phyloP scores from a whole-genome alignment of 768 basidiomycete species.

The Lactifluus rugatus region DNA sequence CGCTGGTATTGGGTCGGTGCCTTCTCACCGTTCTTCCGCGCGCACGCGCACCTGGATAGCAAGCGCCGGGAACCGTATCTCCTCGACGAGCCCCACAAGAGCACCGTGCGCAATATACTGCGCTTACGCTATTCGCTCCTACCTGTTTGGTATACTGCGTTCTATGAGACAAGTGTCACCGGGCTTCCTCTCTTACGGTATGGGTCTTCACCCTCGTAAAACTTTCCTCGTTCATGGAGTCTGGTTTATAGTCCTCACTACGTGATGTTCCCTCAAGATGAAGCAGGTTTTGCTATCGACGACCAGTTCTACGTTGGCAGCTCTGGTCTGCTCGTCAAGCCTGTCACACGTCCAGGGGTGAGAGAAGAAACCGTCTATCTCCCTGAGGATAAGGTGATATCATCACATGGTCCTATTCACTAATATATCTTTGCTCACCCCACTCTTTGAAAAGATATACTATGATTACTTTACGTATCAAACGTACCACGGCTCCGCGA shows the following conservation, averaged over 20 bases:
- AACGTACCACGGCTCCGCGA: conserved; percentile 54
- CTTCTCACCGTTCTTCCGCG: conserved; percentile 96
- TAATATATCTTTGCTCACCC: conserved; percentile 8
- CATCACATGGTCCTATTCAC: background rate
- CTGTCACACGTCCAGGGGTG: conserved; percentile 67
- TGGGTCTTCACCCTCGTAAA: conserved; percentile 15
- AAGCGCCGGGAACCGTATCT: conserved; percentile 96
- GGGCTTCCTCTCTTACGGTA: conserved; percentile 81
- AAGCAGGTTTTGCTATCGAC: conserved; percentile 77
- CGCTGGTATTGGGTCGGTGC: conserved; percentile 96
- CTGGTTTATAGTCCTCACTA: conserved; percentile 75
- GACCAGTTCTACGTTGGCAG: conserved; percentile 90
- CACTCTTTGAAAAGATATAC: conserved; percentile 50
- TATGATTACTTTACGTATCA: conserved; percentile 83
- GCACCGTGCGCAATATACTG: conserved; percentile 68
- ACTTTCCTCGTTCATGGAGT: background rate
- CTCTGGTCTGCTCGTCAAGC: conserved; percentile 86
- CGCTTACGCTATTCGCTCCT: conserved; percentile 78
- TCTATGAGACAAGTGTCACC: conserved; percentile 74
- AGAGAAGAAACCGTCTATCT: conserved; percentile 71
- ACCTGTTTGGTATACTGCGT: conserved; percentile 96
- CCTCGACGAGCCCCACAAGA: conserved; percentile 80
- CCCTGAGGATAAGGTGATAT: conserved; percentile 65
- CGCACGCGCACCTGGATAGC: conserved; percentile 96
- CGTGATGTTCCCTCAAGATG: conserved; percentile 84